Evolutionary conservation across 805 yeast species (phyloP).

Genomic region (Isabelozyma heimii): DNA sequence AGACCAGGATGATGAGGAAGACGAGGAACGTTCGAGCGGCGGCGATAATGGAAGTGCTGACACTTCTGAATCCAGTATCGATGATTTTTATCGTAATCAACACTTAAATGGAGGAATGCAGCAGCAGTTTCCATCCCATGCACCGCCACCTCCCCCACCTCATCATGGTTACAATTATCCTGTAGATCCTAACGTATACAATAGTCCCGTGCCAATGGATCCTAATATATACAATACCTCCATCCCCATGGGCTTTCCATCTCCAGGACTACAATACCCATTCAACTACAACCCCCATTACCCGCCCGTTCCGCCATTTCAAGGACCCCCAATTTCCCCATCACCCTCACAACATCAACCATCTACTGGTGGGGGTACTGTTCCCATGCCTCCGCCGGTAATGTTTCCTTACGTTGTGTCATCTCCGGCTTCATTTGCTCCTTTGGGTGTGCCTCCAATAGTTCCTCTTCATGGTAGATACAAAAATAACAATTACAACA

Average conservation of each 20-base stretch:
- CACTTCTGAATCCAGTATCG: not conserved
- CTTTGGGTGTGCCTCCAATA: not conserved
- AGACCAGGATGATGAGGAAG: slow-evolving; percentile 11
- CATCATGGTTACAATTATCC: not conserved
- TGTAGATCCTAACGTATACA: not conserved
- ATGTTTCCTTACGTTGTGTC: not conserved
- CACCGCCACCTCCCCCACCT: slow-evolving; percentile 3
- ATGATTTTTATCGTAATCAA: not conserved
- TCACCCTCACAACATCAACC: not conserved
- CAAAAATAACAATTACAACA: not conserved
- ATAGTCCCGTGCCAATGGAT: not conserved
- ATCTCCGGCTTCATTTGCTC: not conserved
- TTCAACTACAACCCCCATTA: not conserved
- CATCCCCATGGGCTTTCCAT: not conserved
- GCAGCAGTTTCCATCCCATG: not conserved
- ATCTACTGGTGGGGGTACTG: not conserved
- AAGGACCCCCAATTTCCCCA: not conserved
- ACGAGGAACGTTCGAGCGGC: not conserved
- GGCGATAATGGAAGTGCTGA: slow-evolving; percentile 2
- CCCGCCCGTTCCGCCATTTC: not conserved
- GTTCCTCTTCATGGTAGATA: slow-evolving; percentile 2
- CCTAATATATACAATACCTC: not conserved
- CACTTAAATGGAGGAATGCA: not conserved
- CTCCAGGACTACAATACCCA: not conserved
- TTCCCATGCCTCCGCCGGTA: not conserved